These are phyloP conservation scores for fission yeast (Schizosaccharomyces pombe) DNA, from an alignment of 805 yeast genomes.

Conservation along the genomic window DNA sequence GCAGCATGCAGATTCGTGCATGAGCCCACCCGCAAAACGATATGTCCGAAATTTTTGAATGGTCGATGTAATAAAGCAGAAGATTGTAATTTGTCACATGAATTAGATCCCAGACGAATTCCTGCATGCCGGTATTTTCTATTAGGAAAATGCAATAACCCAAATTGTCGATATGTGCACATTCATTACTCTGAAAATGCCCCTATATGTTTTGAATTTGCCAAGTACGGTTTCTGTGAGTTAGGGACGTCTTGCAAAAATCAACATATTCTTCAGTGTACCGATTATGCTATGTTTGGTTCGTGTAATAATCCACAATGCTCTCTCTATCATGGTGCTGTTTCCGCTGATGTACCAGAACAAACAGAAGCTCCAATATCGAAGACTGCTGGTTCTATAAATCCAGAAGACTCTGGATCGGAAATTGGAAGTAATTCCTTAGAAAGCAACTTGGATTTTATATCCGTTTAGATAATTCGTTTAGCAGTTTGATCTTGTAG, in stretches of 20 bases:
- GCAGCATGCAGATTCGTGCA: conserved; percentile 32
- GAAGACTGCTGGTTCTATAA: background rate
- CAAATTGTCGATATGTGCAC: conserved; percentile 27
- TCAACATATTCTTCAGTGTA: conserved; percentile 40
- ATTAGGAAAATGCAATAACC: conserved; percentile 25
- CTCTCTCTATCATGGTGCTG: conserved; percentile 23
- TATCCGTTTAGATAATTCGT: background rate
- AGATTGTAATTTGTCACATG: conserved; percentile 33
- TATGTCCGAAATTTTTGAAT: conserved; percentile 29
- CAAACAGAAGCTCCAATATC: background rate
- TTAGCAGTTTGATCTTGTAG: background rate
- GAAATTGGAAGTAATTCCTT: background rate
- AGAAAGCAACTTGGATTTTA: background rate
- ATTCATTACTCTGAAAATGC: conserved; percentile 22
- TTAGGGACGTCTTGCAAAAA: conserved; percentile 34
- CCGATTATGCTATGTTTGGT: conserved; percentile 43
- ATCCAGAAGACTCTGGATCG: background rate
- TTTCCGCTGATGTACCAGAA: background rate
- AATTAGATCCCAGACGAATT: conserved; percentile 34
- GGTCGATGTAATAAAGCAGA: conserved; percentile 25
- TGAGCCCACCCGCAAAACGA: conserved; percentile 24
- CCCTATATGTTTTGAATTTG: conserved; percentile 40
- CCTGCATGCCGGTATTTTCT: conserved; percentile 33
- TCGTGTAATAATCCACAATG: conserved; percentile 29
- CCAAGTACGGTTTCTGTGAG: conserved; percentile 45